Percentiles rank a stretch among this genome's conserved stretches.
These are phyloP conservation scores for Skeletonema costatum DNA, from an alignment of 108 stramenopile species.

Conservation along the genomic window DNA sequence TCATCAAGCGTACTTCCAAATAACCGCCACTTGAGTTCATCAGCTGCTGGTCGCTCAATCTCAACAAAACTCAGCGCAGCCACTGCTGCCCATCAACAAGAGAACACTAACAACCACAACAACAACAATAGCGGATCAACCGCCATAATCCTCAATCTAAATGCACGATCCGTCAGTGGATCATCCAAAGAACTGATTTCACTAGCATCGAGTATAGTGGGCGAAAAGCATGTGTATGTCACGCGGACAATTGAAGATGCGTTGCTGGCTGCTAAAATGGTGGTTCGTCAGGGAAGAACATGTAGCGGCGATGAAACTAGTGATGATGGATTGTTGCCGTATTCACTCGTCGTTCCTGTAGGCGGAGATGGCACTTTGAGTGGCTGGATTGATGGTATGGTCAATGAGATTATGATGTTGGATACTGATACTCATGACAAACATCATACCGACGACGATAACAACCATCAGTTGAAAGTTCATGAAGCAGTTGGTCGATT, in stretches of 20 bases:
- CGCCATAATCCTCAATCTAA: constrained; percentile 63
- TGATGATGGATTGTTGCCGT: not conserved
- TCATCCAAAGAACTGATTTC: not conserved
- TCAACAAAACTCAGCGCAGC: not conserved
- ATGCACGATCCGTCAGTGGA: constrained; percentile 57
- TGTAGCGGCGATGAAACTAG: not conserved
- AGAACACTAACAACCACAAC: not conserved
- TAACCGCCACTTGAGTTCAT: no score
- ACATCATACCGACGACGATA: not conserved
- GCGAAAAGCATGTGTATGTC: constrained; percentile 44
- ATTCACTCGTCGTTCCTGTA: constrained; percentile 59
- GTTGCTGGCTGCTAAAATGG: constrained; percentile 27
- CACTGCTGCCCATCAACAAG: not conserved
- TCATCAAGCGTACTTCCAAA: not conserved
- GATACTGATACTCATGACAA: not conserved
- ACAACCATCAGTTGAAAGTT: not conserved
- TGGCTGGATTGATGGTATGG: constrained; percentile 53
- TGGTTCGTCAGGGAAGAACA: not conserved
- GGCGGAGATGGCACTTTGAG: constrained; percentile 81
- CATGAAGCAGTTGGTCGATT: constrained; percentile 39
- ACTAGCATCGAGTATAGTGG: constrained; percentile 39
- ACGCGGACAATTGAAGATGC: constrained; percentile 65
- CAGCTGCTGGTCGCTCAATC: no score
- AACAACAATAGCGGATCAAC: not conserved
- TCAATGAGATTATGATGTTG: constrained; percentile 27